Evolutionary conservation across 1,284 basidiomycete genomes (phyloP).

Genomic region (Sporisorium graminicola): DNA sequence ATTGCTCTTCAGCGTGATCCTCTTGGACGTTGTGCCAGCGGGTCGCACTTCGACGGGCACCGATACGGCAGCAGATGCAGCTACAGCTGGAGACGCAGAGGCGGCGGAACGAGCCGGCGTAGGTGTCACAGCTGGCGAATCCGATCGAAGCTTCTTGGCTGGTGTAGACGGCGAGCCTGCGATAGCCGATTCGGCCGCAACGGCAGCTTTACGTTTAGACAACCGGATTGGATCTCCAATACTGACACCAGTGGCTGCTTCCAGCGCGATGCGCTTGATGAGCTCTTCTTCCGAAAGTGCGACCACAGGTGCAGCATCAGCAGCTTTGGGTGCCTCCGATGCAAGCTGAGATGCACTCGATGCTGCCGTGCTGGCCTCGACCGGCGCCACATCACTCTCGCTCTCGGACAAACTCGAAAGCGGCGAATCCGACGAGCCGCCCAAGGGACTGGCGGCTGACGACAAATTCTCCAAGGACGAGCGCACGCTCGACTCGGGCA

Average conservation of each 20-base stretch:
- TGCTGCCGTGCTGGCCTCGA: neutral
- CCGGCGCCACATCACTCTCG: constrained; percentile 13
- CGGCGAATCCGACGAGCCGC: constrained; percentile 19
- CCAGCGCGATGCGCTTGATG: constrained; percentile 32
- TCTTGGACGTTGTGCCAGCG: constrained; percentile 2
- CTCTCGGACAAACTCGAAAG: constrained; percentile 40
- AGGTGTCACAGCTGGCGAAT: constrained; percentile 13
- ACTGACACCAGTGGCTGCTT: constrained; percentile 32
- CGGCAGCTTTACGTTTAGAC: constrained; percentile 48
- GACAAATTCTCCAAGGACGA: constrained; percentile 20
- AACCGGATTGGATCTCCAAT: constrained; percentile 32
- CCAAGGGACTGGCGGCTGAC: constrained; percentile 5
- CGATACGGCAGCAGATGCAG: neutral
- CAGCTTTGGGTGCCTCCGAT: neutral
- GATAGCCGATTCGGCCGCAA: constrained; percentile 43
- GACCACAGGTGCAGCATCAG: neutral
- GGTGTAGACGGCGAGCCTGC: constrained; percentile 18
- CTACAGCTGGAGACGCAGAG: neutral
- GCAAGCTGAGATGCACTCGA: neutral
- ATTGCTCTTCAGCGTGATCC: constrained; percentile 22
- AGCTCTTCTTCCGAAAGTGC: constrained; percentile 32
- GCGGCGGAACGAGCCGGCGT: constrained; percentile 1
- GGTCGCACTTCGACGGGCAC: constrained; percentile 11
- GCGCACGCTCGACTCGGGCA: constrained; percentile 47
- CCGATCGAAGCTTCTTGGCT: constrained; percentile 29